A percentile compares a stretch with the other conserved stretches of the same genome.
Conservation (phyloP, 306 rosid species). For the Prunus salicina region DNA sequence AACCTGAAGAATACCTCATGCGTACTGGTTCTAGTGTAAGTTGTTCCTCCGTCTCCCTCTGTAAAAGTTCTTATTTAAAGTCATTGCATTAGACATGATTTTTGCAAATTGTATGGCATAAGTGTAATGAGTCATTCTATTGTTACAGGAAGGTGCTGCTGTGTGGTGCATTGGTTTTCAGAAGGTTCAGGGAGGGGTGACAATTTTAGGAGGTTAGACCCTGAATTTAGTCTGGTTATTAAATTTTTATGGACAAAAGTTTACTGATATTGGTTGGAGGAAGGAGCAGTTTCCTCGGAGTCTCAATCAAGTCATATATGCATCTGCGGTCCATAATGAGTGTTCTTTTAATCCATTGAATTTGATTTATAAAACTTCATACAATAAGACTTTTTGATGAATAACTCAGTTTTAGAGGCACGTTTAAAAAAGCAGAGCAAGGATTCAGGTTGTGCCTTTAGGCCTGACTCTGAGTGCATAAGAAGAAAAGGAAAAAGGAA, state of each 20-base stretch:
- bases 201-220: constrained; percentile 86
- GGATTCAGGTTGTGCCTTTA: background rate
- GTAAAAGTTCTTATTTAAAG: constrained; percentile 11
- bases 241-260: background rate
- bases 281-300: background rate
- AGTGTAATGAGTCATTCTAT: constrained; percentile 18
- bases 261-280: background rate
- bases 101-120: constrained; percentile 21
- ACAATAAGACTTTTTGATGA: background rate
- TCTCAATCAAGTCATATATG: constrained; percentile 3
- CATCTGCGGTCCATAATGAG: constrained; percentile 6
- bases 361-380: background rate
- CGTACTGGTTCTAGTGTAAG: constrained; percentile 57
- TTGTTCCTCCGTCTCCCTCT: constrained; percentile 17
- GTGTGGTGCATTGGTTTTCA: constrained; percentile 89
- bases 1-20: constrained; percentile 84
- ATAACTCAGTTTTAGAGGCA: background rate
- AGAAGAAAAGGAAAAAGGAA: too few relatives aligned
- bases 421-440: background rate
- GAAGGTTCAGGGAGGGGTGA: constrained; percentile 67
- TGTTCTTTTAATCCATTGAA: background rate
- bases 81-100: constrained; percentile 2
- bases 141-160: constrained; percentile 61
- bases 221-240: background rate
- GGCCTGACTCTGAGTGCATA: background rate